Percentiles rank a stretch among this genome's conserved stretches.
phyloP scores from a whole-genome alignment of 805 yeast genomes.

The Candida nanaspora region DNA sequence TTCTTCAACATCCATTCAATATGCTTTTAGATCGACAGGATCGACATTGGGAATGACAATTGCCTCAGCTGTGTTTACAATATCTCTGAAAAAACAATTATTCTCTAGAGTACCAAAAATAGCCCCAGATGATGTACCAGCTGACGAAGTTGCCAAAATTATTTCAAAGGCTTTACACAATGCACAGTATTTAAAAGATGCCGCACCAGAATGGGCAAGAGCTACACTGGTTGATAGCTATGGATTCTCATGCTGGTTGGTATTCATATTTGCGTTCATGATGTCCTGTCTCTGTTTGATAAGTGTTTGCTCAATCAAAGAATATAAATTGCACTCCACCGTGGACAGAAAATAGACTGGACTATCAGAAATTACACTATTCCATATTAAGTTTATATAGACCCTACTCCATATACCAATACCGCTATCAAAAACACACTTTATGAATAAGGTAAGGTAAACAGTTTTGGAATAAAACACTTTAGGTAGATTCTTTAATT shows the following conservation, averaged over 20 bases:
- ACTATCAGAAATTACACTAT: too few species aligned
- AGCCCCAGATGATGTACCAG: slow-evolving; percentile 29
- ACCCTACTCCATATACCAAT: too few species aligned
- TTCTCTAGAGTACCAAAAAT: slow-evolving; percentile 22
- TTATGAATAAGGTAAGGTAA: too few species aligned
- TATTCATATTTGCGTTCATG: slow-evolving; percentile 39
- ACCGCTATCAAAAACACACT: too few species aligned
- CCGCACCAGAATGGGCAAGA: slow-evolving; percentile 47
- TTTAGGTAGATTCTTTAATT: too few species aligned
- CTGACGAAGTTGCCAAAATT: slow-evolving; percentile 31
- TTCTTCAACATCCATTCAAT: slow-evolving; percentile 58
- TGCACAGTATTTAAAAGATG: slow-evolving; percentile 41
- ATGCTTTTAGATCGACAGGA: slow-evolving; percentile 60
- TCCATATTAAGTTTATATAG: too few species aligned
- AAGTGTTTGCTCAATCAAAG: slow-evolving; percentile 43
- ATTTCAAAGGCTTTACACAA: slow-evolving; percentile 48
- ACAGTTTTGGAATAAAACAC: too few species aligned
- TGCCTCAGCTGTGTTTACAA: slow-evolving; percentile 57
- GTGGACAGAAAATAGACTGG: slow-evolving; percentile 32
- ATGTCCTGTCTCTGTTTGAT: slow-evolving; percentile 33
- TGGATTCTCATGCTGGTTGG: slow-evolving; percentile 42
- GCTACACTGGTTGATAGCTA: slow-evolving; percentile 44
- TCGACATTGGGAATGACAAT: slow-evolving; percentile 59
- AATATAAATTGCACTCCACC: slow-evolving; percentile 49
- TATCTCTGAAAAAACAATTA: slow-evolving; percentile 28